phyloP scores from a whole-genome alignment of 805 yeast genomes.

The Saturnispora silvae region DNA sequence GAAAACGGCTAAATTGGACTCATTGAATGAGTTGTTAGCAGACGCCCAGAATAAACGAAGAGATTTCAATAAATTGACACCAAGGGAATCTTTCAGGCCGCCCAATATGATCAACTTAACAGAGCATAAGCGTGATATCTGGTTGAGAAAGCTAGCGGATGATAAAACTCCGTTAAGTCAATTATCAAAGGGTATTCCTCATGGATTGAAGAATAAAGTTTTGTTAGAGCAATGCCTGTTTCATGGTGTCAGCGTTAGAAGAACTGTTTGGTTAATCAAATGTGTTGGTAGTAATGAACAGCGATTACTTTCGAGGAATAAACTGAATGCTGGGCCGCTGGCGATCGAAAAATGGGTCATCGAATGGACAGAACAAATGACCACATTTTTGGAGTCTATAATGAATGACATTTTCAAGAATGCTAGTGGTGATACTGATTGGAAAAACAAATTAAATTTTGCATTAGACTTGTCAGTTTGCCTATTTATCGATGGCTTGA shows the following conservation, averaged over 20 bases:
- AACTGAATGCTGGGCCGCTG: slow-evolving; percentile 11
- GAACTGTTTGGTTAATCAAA: slow-evolving; percentile 87
- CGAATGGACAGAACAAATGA: slow-evolving; percentile 86
- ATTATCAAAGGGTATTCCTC: slow-evolving; percentile 75
- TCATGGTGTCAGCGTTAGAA: slow-evolving; percentile 58
- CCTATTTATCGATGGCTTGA: slow-evolving; percentile 55
- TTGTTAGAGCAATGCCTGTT: slow-evolving; percentile 63
- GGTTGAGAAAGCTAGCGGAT: slow-evolving; percentile 76
- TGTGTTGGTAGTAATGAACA: slow-evolving; percentile 78
- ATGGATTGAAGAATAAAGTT: slow-evolving; percentile 68
- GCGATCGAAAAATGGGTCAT: slow-evolving; percentile 58
- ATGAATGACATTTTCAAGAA: slow-evolving; percentile 32
- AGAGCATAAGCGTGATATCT: slow-evolving; percentile 71
- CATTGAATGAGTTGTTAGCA: slow-evolving; percentile 40
- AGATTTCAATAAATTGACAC: slow-evolving; percentile 33
- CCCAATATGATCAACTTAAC: slow-evolving; percentile 89
- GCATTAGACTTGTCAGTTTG: slow-evolving; percentile 49
- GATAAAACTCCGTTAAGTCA: slow-evolving; percentile 53
- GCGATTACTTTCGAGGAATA: slow-evolving; percentile 43
- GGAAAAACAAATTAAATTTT: slow-evolving; percentile 49
- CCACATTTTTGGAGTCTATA: slow-evolving; percentile 44
- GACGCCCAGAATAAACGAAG: slow-evolving; percentile 39
- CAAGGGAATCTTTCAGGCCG: slow-evolving; percentile 53
- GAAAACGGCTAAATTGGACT: slow-evolving; percentile 17
- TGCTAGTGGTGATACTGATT: slow-evolving; percentile 22